phyloP scores from a whole-genome alignment of 2,329 filamentous ascomycete genomes.

The Colletotrichum sp. region DNA sequence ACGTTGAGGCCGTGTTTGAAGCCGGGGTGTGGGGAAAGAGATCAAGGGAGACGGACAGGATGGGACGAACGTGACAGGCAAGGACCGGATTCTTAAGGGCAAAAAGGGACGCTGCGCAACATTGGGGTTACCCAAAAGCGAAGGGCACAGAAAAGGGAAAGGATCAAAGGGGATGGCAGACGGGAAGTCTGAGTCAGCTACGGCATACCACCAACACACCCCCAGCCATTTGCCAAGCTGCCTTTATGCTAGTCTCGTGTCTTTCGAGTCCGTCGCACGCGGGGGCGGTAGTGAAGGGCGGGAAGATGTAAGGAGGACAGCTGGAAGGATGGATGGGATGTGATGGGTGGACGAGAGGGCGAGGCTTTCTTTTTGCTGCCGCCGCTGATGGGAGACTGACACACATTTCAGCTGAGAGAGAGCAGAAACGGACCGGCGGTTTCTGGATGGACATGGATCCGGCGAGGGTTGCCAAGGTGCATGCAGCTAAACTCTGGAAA shows the following conservation, averaged over 20 bases:
- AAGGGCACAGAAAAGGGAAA: neutral
- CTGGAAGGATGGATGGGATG: neutral
- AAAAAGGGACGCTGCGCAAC: neutral
- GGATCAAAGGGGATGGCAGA: neutral
- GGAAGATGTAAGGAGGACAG: neutral
- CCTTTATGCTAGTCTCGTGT: neutral
- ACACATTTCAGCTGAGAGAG: neutral
- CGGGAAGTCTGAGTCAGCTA: slow-evolving; percentile 11
- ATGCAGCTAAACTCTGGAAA: neutral
- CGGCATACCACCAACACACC: neutral
- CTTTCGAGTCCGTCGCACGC: neutral
- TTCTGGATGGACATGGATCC: neutral
- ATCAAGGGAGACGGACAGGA: neutral
- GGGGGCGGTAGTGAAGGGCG: neutral
- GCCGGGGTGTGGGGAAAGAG: neutral
- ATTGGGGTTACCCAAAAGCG: neutral
- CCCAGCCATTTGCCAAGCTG: slow-evolving; percentile 1
- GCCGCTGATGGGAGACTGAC: neutral
- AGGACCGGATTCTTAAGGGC: neutral
- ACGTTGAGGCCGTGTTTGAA: neutral
- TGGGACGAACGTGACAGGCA: slow-evolving; percentile 8
- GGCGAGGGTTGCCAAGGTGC: neutral
- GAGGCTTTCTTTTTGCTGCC: neutral
- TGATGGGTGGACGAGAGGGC: neutral
- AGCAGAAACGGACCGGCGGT: neutral